Evolutionary conservation across 306 rosid genomes (phyloP).

Genomic region (Vachellia pachyceras): DNA sequence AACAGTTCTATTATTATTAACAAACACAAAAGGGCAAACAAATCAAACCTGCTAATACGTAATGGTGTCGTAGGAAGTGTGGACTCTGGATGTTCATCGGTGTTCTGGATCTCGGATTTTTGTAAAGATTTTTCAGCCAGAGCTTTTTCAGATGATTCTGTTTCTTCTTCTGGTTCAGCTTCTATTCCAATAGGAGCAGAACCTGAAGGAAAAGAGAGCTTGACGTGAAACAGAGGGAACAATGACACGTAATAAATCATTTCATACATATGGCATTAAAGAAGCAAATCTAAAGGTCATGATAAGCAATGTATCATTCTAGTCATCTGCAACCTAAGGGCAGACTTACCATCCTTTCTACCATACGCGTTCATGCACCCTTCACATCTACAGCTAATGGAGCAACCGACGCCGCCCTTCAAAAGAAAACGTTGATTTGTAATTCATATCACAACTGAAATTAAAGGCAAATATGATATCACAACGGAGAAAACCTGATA

Average conservation of each 20-base stretch:
- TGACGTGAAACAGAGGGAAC: neutral
- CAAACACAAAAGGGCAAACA: slow-evolving; percentile 28
- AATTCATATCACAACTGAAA: slow-evolving; percentile 41
- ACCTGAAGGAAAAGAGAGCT: slow-evolving; percentile 52
- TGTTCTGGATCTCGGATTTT: slow-evolving; percentile 54
- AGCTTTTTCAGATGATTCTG: slow-evolving; percentile 60
- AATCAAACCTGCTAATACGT: slow-evolving; percentile 62
- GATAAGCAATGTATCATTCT: slow-evolving; percentile 15
- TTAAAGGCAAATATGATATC: slow-evolving; percentile 22
- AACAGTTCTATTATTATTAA: slow-evolving; percentile 30
- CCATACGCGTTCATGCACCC: slow-evolving; percentile 86
- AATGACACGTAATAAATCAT: neutral
- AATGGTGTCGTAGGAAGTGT: slow-evolving; percentile 67
- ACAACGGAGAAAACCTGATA: slow-evolving; percentile 65
- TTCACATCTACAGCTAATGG: slow-evolving; percentile 80
- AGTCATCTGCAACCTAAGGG: slow-evolving; percentile 1
- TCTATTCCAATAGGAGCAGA: slow-evolving; percentile 54
- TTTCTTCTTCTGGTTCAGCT: slow-evolving; percentile 74
- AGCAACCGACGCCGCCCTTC: slow-evolving; percentile 95
- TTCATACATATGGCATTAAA: neutral
- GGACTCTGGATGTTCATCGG: slow-evolving; percentile 61
- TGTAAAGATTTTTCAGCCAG: slow-evolving; percentile 50
- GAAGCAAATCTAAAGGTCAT: slow-evolving; percentile 10
- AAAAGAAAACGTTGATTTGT: slow-evolving; percentile 39
- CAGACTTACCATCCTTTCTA: slow-evolving; percentile 78